Evolutionary conservation across 768 basidiomycete genomes (phyloP).

Genomic region (Kwoniella europaea): DNA sequence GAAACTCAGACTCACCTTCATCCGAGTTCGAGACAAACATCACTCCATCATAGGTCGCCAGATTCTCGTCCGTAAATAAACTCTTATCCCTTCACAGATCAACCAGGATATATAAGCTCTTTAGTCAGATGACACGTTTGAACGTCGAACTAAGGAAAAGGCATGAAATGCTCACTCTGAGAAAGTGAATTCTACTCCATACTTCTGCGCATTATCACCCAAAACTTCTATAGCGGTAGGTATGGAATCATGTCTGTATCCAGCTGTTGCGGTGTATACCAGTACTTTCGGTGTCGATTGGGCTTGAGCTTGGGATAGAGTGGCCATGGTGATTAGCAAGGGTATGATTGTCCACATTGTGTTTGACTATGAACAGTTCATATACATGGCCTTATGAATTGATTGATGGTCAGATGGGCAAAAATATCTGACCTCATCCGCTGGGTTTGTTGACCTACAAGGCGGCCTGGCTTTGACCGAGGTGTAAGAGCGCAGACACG

Average conservation of each 20-base stretch:
- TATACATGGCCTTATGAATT: neutral
- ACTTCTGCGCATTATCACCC: constrained; percentile 61
- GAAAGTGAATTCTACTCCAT: constrained; percentile 67
- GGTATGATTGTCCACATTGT: neutral
- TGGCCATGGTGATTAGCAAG: neutral
- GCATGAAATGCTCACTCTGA: constrained; percentile 62
- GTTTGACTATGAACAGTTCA: neutral
- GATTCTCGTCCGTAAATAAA: constrained; percentile 65
- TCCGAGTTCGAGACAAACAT: constrained; percentile 72
- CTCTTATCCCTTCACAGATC: constrained; percentile 59
- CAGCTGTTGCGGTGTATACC: constrained; percentile 68
- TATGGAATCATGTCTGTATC: constrained; percentile 76
- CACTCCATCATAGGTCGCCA: constrained; percentile 68
- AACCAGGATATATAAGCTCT: too few relatives aligned
- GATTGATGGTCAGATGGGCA: too few relatives aligned
- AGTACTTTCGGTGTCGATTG: constrained; percentile 59
- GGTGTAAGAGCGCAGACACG: neutral
- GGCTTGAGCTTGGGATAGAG: constrained; percentile 16
- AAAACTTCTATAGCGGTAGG: constrained; percentile 70
- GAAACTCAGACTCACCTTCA: constrained; percentile 62
- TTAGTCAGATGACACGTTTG: too few relatives aligned
- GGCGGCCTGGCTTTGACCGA: neutral
- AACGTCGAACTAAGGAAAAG: neutral
- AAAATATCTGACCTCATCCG: neutral
- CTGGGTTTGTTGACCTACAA: neutral